Conservation (phyloP, 2,329 filamentous ascomycete species). For the Chaetomiaceae sp. region DNA sequence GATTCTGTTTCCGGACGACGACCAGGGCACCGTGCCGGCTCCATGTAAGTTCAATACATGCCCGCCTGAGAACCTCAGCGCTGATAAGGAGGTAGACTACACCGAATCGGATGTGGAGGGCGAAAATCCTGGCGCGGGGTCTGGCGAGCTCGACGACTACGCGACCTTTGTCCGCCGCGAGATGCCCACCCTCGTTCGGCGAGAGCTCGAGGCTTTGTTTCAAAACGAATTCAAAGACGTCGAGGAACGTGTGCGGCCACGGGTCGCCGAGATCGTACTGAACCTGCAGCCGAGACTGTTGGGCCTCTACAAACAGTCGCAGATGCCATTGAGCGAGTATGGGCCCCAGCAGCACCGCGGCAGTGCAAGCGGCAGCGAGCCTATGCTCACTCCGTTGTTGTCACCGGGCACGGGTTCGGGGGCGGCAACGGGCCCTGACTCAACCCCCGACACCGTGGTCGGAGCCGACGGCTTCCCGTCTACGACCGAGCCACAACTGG, state of each 20-base stretch:
- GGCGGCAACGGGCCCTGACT: neutral
- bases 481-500: neutral
- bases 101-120: constrained; percentile 11
- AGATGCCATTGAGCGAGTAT: constrained; percentile 22
- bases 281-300: constrained; percentile 22
- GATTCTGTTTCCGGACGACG: constrained; percentile 26
- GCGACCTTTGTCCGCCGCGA: constrained; percentile 23
- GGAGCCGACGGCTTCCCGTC: neutral
- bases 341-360: constrained; percentile 12
- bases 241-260: constrained; percentile 21
- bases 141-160: constrained; percentile 23
- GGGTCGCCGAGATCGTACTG: constrained; percentile 23
- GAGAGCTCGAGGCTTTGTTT: constrained; percentile 24
- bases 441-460: neutral
- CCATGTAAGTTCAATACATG: constrained; percentile 19
- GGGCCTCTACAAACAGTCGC: constrained; percentile 22
- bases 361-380: neutral
- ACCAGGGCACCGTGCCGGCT: constrained; percentile 15
- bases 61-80: no score
- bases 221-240: constrained; percentile 21
- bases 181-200: constrained; percentile 25
- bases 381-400: neutral
- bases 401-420: constrained; percentile 2
- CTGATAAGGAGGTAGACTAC: constrained; percentile 12
- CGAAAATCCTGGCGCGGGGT: neutral